Evolutionary conservation across 306 rosid species (phyloP), one percentile per base, ranked within the genome.

Genomic region (Vachellia pachyceras): DNA sequence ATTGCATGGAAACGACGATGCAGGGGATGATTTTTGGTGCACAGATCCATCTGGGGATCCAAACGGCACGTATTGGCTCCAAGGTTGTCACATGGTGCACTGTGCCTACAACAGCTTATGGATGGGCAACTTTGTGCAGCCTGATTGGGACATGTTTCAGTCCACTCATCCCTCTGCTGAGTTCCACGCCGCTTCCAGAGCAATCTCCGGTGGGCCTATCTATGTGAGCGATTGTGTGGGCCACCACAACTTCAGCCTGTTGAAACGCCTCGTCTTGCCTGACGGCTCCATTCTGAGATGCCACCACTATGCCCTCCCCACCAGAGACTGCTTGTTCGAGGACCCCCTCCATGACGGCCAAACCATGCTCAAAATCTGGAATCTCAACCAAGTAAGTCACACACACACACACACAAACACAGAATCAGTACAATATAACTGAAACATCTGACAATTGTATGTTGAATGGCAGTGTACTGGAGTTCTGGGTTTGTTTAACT

Each of bases 71-170:
- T 91, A 83, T 77, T 93, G 97, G 98, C 89, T 93, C 0, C 93
- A 93, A 85, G 92, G 94, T 13, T 91, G 98, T 86, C 97, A 93
- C 86, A 85, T 89, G 93, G 97, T 93, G 71, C 90, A 93, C 9
- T 93, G 93, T 72, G 98, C 94, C n/a, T 91, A 90, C 75, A 91
- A 89, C 47, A 94, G 98, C 77, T 72, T 91, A 63, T 91, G 97
- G 97, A 93, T 91, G 89, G 91, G 98, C 14, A 93, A 89, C 80
- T 84, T 94, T 36, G 87, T 94, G 50, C 98, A 90, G 36, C 98
- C 92, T 17, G 98, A 94, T 81, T 91, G 98, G 97, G 98, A 91
- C 84, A 93, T 90, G 94, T 93, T 93, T 79, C 91, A 93, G 72
- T 90, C 93, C 3, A 64, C 81, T 46, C 97, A 94, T 65, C 81